Conservation (phyloP, 2,329 filamentous ascomycete genomes). For the Claviceps sp. region DNA sequence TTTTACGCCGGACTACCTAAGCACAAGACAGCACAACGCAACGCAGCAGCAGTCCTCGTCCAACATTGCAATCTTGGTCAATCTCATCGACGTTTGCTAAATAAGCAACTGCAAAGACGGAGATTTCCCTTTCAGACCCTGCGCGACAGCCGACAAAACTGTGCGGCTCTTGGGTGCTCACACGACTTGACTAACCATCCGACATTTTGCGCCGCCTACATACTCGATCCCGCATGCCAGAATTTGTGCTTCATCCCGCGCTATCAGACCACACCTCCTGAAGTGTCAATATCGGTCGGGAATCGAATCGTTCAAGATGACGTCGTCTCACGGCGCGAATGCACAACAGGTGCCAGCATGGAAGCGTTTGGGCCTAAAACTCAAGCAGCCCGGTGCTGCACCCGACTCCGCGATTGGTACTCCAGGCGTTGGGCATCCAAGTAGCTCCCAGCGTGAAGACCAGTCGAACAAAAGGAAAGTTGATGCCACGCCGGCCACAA, state of each 20-base stretch:
- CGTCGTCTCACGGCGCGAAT: slow-evolving; percentile 29
- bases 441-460: slow-evolving; percentile 18
- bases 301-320: slow-evolving; percentile 22
- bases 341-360: slow-evolving; percentile 40
- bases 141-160: neutral
- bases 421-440: slow-evolving; percentile 25
- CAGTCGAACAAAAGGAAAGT: slow-evolving; percentile 26
- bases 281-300: slow-evolving; percentile 5
- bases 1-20: neutral
- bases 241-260: neutral
- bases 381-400: slow-evolving; percentile 30
- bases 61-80: neutral
- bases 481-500: slow-evolving; percentile 19
- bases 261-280: neutral
- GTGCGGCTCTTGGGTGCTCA: neutral
- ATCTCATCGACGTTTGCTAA: neutral
- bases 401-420: slow-evolving; percentile 17
- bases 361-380: slow-evolving; percentile 51
- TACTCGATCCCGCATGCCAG: neutral
- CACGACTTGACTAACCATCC: neutral
- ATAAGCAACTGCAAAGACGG: neutral
- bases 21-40: neutral
- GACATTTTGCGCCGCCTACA: neutral
- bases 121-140: neutral
- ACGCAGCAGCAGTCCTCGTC: neutral